Percentiles rank a stretch among this genome's conserved stretches.
Evolutionary conservation across 345 rosid genomes (phyloP).

Genomic region (Hibiscus mutabilis): DNA sequence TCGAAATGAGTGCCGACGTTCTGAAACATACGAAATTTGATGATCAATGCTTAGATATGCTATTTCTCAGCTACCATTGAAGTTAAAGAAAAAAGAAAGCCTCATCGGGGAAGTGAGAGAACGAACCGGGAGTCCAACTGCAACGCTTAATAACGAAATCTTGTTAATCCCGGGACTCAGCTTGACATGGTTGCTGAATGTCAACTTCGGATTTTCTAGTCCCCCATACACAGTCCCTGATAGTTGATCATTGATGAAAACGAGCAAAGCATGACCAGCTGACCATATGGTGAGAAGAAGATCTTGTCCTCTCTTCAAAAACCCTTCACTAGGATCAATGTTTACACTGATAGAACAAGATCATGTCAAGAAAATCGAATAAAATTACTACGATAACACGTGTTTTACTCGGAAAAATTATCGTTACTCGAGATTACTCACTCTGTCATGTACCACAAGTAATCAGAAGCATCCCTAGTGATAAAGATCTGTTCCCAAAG

Average conservation of each 20-base stretch:
- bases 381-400: background rate
- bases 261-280: slow-evolving; percentile 93
- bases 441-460: slow-evolving; percentile 94
- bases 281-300: slow-evolving; percentile 64
- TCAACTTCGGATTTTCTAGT: slow-evolving; percentile 47
- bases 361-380: background rate
- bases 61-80: background rate
- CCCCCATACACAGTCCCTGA: slow-evolving; percentile 75
- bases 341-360: slow-evolving; percentile 31
- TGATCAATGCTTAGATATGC: background rate
- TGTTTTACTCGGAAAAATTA: background rate
- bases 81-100: background rate
- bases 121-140: slow-evolving; percentile 87
- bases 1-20: slow-evolving; percentile 83
- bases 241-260: slow-evolving; percentile 74
- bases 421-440: slow-evolving; percentile 30
- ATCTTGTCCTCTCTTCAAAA: slow-evolving; percentile 42
- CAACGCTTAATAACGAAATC: slow-evolving; percentile 65
- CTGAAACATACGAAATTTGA: slow-evolving; percentile 28
- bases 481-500: slow-evolving; percentile 70
- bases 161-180: slow-evolving; percentile 73
- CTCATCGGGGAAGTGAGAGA: slow-evolving; percentile 1
- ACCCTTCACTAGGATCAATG: slow-evolving; percentile 45
- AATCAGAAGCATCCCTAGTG: slow-evolving; percentile 73
- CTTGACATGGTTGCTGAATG: slow-evolving; percentile 60